Conservation (phyloP, 2,329 filamentous ascomycete species). For the Exutisphaerella laricina region DNA sequence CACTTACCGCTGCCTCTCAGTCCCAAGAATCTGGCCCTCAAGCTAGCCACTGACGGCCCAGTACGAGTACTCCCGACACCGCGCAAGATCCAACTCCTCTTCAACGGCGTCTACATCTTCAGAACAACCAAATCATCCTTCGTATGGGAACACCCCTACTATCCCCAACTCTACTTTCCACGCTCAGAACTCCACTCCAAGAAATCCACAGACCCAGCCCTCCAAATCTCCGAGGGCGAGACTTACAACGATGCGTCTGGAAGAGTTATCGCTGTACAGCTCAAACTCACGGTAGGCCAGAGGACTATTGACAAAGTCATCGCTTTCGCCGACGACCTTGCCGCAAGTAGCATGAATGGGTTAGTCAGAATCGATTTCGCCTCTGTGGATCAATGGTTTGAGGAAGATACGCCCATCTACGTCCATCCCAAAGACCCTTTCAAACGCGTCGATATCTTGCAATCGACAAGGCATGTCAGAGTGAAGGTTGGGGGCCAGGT, state of each 20-base stretch:
- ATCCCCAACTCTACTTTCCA: conserved; percentile 37
- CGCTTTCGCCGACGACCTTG: conserved; percentile 18
- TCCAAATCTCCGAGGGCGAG: conserved; percentile 20
- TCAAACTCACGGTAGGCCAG: conserved; percentile 20
- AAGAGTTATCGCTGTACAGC: conserved; percentile 22
- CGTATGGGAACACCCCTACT: conserved; percentile 44
- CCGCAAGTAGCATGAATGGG: conserved; percentile 12
- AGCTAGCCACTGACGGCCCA: conserved; percentile 38
- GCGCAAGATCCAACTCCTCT: conserved; percentile 31
- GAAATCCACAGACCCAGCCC: conserved; percentile 6
- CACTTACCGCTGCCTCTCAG: conserved; percentile 21
- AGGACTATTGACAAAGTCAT: conserved; percentile 19
- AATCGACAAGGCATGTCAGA: conserved; percentile 49
- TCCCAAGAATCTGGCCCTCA: conserved; percentile 38
- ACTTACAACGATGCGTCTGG: conserved; percentile 17
- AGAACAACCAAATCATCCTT: conserved; percentile 31
- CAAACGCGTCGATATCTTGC: conserved; percentile 58
- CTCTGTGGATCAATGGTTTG: conserved; percentile 44
- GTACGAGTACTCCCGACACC: conserved; percentile 29
- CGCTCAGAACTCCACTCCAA: conserved; percentile 12
- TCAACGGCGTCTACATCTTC: conserved; percentile 32
- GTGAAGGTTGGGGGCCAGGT: conserved; percentile 45
- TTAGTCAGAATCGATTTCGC: conserved; percentile 28
- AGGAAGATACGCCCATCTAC: conserved; percentile 56
- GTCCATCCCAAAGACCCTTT: conserved; percentile 64